Evolutionary conservation across 108 stramenopile genomes (phyloP).

Genomic region (Asterionellopsis glacialis): DNA sequence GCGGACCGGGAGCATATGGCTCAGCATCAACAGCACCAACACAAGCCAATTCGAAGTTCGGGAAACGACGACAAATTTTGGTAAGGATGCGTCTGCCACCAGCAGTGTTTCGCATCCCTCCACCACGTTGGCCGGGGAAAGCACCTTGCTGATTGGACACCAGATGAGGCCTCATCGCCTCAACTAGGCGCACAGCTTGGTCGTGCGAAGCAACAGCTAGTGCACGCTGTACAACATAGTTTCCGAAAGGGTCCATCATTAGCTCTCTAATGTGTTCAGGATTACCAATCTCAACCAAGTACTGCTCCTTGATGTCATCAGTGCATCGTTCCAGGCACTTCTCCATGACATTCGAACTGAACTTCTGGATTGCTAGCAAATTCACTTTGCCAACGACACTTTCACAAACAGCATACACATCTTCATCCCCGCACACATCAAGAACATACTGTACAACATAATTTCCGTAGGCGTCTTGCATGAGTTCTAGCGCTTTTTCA

Average conservation of each 20-base stretch:
- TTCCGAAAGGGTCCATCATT: slow-evolving; percentile 96
- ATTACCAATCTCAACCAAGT: slow-evolving; percentile 84
- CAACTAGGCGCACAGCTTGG: slow-evolving; percentile 90
- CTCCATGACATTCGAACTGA: slow-evolving; percentile 97
- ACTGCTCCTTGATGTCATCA: slow-evolving; percentile 78
- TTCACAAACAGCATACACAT: slow-evolving; percentile 88
- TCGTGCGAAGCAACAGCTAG: slow-evolving; percentile 88
- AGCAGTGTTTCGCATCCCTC: slow-evolving; percentile 89
- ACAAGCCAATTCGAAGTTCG: slow-evolving; percentile 52
- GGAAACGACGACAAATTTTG: slow-evolving; percentile 92
- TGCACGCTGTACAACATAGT: slow-evolving; percentile 95
- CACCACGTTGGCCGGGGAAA: slow-evolving; percentile 47
- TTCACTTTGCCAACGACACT: slow-evolving; percentile 86
- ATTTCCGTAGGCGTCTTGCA: slow-evolving; percentile 96
- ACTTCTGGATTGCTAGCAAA: slow-evolving; percentile 93
- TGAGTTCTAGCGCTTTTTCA: slow-evolving; percentile 89
- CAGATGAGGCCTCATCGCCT: slow-evolving; percentile 93
- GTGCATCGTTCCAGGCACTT: slow-evolving; percentile 94
- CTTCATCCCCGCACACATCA: slow-evolving; percentile 88
- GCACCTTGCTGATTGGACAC: slow-evolving; percentile 47
- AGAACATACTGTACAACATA: slow-evolving; percentile 94
- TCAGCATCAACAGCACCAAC: no score
- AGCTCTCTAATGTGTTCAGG: slow-evolving; percentile 77
- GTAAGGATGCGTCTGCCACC: slow-evolving; percentile 91
- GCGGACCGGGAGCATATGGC: no score